Conservation (phyloP, 2,329 filamentous ascomycete genomes). For the Hypoxylon sp. region DNA sequence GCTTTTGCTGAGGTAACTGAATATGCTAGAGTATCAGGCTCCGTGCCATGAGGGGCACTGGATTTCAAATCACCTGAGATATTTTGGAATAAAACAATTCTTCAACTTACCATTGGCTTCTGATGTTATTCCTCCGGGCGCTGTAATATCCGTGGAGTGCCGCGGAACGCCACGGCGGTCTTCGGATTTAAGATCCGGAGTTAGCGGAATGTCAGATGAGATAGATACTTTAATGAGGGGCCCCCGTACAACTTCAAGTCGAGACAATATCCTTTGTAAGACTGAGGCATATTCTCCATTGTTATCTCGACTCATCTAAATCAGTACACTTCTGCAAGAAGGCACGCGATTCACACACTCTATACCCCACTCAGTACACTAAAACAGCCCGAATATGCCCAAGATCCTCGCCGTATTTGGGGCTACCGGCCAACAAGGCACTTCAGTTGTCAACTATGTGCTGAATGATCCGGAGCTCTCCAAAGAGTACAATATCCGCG, state of each 20-base stretch:
- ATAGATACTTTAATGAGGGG: neutral
- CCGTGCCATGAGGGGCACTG: slow-evolving; percentile 15
- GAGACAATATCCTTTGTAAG: neutral
- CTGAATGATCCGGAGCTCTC: slow-evolving; percentile 62
- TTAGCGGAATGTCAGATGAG: neutral
- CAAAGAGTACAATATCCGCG: slow-evolving; percentile 63
- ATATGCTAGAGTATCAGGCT: slow-evolving; percentile 15
- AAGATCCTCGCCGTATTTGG: slow-evolving; percentile 64
- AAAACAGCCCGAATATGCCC: slow-evolving; percentile 44
- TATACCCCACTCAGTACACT: neutral
- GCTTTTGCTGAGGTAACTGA: slow-evolving; percentile 40
- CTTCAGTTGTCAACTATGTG: slow-evolving; percentile 62
- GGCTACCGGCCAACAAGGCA: slow-evolving; percentile 67
- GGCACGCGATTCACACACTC: neutral
- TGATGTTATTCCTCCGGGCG: neutral
- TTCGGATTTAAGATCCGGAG: neutral
- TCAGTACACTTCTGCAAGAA: neutral
- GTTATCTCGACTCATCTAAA: neutral
- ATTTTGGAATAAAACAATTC: slow-evolving; percentile 10
- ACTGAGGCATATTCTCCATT: neutral
- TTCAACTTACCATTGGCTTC: neutral
- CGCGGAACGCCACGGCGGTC: slow-evolving; percentile 2
- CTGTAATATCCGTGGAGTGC: neutral
- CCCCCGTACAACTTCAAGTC: neutral
- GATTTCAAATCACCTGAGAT: neutral